A percentile compares a stretch with the other conserved stretches of the same genome.
Evolutionary conservation across 768 basidiomycete species (phyloP).

Genomic region (Kwoniella bestiolae): DNA sequence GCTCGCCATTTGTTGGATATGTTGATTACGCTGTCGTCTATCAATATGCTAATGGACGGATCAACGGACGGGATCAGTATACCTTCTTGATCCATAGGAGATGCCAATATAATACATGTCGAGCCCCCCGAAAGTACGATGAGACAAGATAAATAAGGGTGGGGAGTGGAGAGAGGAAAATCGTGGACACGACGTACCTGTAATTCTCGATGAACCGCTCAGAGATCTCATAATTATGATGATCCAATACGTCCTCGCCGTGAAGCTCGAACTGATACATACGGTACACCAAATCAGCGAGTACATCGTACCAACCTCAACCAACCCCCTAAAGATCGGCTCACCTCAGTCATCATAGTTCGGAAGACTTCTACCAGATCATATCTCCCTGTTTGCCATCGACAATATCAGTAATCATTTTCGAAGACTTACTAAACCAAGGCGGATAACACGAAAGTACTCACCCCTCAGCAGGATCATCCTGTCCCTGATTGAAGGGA

Average conservation of each 20-base stretch:
- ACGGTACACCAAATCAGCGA: not conserved
- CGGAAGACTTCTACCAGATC: constrained; percentile 74
- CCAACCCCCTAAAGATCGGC: not conserved
- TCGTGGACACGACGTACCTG: constrained; percentile 68
- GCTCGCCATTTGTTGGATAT: constrained; percentile 86
- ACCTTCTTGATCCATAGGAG: not conserved
- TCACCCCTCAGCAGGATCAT: constrained; percentile 85
- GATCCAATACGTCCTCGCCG: constrained; percentile 88
- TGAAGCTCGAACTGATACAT: constrained; percentile 63
- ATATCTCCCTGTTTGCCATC: constrained; percentile 35
- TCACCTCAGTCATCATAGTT: constrained; percentile 70
- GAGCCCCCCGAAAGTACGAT: too few relatives aligned
- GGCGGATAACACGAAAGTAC: too few relatives aligned
- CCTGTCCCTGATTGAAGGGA: constrained; percentile 85
- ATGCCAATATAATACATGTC: too few relatives aligned
- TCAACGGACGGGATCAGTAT: not conserved
- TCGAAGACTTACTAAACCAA: too few relatives aligned
- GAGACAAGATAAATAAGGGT: not conserved
- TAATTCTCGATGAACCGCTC: constrained; percentile 83
- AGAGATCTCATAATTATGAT: constrained; percentile 85
- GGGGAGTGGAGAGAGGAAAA: too few relatives aligned
- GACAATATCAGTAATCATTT: constrained; percentile 3
- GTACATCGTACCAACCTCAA: not conserved
- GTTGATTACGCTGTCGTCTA: constrained; percentile 71
- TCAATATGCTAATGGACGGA: constrained; percentile 81